Base-by-base conservation (phyloP, 352 stramenopile species). In the Phytophthora brassicae region DNA sequence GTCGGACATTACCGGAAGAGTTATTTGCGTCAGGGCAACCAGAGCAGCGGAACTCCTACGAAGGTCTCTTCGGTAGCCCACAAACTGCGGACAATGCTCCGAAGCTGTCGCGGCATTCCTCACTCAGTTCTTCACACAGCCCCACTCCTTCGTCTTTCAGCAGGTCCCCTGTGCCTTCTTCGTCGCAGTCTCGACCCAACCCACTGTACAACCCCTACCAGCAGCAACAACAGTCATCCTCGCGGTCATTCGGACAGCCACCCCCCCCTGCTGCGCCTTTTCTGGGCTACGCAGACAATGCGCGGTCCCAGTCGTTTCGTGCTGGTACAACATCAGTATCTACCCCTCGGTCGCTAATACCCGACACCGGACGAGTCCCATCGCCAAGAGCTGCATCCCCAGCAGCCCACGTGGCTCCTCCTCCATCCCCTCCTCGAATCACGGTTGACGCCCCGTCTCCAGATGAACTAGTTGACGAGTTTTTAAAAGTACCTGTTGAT, bases 261-360 rank as follows among this genome's bases (percentile, higher is more conserved):
- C 83, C 80, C 28, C 83, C 83, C 41, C 77, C 81, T 36, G 81
- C 83, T 47, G 81, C 82, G 12, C 84, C 84, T 16, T 90, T 90
- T 63, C 53, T 93, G 9, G 76, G 76, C 7, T 93, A 90, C 56
- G 72, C 59, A 16, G 68, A 90, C 41, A 73, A 62, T 28, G 41
- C 66, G 6, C 61, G 76, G 14, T 72, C 74, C 23, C 75, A 88
- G 45, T 88, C 77, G 17, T 74, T 74, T 19, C 77, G 70, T 17
- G 28, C 56, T 53, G 12, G 54, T 45, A n/a, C 36, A 29, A 23
- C 39, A 11, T n/a, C 56, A 47, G 26, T 35, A n/a, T 44, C 57
- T 50, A 55, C 53, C 11, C 26, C 68, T 20, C 58, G 42, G 14
- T 52, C 63, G 13, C 26, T 64, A 23, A 53, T 61, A 12, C 14